Percentiles rank a stretch among this genome's conserved stretches.
These are phyloP conservation scores for Plasmodium inui DNA, from an alignment of 169 alveolate genomes.

Conservation along the genomic window DNA sequence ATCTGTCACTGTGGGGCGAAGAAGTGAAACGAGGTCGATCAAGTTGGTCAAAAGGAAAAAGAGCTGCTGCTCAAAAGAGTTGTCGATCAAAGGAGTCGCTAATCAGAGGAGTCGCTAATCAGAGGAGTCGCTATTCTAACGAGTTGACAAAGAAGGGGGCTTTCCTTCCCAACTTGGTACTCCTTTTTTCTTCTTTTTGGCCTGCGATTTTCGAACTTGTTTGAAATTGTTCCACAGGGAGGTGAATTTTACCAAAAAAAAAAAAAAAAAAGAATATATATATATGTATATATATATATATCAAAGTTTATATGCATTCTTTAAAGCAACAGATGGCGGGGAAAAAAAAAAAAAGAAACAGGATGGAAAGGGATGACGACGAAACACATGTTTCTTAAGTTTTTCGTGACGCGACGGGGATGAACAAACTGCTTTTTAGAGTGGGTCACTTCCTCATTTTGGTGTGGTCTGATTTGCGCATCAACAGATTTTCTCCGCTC, in stretches of 20 bases:
- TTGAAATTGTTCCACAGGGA: background rate
- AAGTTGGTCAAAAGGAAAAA: background rate
- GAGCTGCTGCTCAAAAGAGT: too few relatives aligned
- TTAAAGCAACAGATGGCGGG: background rate
- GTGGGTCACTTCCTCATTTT: background rate
- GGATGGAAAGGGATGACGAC: background rate
- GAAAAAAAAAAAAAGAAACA: background rate
- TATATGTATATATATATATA: too few relatives aligned
- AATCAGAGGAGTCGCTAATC: too few relatives aligned
- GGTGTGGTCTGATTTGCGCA: background rate
- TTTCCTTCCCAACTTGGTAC: background rate
- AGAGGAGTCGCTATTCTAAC: too few relatives aligned
- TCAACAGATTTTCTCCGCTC: background rate
- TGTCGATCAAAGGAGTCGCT: too few relatives aligned
- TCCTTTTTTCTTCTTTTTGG: background rate
- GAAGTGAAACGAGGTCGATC: background rate
- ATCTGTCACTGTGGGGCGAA: background rate
- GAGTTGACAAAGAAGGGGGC: background rate
- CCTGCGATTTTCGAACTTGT: background rate
- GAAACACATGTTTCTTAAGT: background rate
- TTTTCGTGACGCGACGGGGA: background rate
- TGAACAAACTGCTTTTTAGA: background rate
- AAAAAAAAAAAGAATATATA: too few relatives aligned
- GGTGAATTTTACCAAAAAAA: background rate
- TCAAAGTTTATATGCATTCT: background rate